Conservation (phyloP, 2,329 filamentous ascomycete species). For the Thelonectria olida region DNA sequence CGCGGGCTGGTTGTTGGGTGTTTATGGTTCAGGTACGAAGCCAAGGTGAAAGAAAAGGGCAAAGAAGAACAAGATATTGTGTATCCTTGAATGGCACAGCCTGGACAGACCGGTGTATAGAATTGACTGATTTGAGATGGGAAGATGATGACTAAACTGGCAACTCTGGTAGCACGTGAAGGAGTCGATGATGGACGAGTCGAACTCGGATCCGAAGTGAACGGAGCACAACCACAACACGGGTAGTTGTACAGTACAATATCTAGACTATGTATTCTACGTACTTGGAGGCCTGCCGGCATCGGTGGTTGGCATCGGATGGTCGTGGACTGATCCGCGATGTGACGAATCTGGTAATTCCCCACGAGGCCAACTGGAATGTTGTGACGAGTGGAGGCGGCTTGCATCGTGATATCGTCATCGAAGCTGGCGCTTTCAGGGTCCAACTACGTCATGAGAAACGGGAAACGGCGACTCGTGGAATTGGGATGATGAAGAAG, state of each 20-base stretch:
- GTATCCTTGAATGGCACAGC: neutral
- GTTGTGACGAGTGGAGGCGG: neutral
- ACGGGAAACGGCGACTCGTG: too few species aligned
- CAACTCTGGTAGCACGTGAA: too few species aligned
- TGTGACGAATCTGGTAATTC: constrained; percentile 5
- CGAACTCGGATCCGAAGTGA: too few species aligned
- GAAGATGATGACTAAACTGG: neutral
- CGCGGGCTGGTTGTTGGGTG: neutral
- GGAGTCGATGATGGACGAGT: too few species aligned
- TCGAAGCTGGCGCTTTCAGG: neutral
- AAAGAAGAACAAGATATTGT: neutral
- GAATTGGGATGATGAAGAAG: too few species aligned
- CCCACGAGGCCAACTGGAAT: constrained; percentile 4
- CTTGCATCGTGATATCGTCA: constrained; percentile 3
- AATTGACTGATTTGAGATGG: neutral
- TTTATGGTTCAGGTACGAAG: neutral
- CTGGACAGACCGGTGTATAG: neutral
- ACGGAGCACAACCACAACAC: too few species aligned
- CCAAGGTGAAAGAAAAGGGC: neutral
- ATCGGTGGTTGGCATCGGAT: neutral
- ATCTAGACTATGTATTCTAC: too few species aligned
- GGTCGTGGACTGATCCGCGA: neutral
- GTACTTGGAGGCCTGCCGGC: neutral
- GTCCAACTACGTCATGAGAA: constrained; percentile 11
- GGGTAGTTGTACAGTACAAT: too few species aligned